A percentile compares a stretch with the other conserved stretches of the same genome.
Conservation (phyloP, 306 rosid species). For the Casuarina equisetifolia region DNA sequence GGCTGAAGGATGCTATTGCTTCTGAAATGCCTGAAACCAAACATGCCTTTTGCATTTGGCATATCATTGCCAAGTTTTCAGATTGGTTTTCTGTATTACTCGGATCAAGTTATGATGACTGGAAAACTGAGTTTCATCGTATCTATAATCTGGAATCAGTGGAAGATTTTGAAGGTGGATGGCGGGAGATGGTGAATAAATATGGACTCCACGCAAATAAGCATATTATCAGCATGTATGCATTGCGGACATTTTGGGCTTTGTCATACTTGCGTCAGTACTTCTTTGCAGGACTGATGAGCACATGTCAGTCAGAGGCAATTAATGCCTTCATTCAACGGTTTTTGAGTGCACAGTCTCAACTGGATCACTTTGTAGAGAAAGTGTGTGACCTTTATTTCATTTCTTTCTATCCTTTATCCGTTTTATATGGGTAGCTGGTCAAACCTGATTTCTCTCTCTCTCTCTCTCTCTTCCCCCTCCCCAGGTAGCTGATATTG, state of each 20-base stretch:
- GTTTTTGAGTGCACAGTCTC: slow-evolving; percentile 68
- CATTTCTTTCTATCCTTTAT: slow-evolving; percentile 15
- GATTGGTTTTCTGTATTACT: slow-evolving; percentile 80
- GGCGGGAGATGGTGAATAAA: slow-evolving; percentile 73
- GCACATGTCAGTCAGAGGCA: slow-evolving; percentile 57
- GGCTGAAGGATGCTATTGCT: slow-evolving; percentile 88
- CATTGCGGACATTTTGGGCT: slow-evolving; percentile 75
- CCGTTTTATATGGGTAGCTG: slow-evolving; percentile 11
- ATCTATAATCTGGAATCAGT: slow-evolving; percentile 60
- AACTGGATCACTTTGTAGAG: slow-evolving; percentile 59
- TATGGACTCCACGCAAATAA: slow-evolving; percentile 69
- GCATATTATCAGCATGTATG: slow-evolving; percentile 72
- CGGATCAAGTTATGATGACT: slow-evolving; percentile 71
- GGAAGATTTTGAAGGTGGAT: slow-evolving; percentile 73
- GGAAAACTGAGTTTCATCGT: slow-evolving; percentile 81
- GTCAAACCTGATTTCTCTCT: slow-evolving; percentile 9
- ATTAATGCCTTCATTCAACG: slow-evolving; percentile 69
- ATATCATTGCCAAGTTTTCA: slow-evolving; percentile 72
- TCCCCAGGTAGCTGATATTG: slow-evolving; percentile 59
- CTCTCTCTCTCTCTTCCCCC: background rate
- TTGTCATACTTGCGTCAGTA: slow-evolving; percentile 70
- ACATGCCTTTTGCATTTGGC: slow-evolving; percentile 86
- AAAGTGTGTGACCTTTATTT: slow-evolving; percentile 47
- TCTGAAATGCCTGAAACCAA: slow-evolving; percentile 66
- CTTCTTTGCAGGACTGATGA: slow-evolving; percentile 75